Conservation (phyloP, 257 asterid species). For the Gentiana dahurica region DNA sequence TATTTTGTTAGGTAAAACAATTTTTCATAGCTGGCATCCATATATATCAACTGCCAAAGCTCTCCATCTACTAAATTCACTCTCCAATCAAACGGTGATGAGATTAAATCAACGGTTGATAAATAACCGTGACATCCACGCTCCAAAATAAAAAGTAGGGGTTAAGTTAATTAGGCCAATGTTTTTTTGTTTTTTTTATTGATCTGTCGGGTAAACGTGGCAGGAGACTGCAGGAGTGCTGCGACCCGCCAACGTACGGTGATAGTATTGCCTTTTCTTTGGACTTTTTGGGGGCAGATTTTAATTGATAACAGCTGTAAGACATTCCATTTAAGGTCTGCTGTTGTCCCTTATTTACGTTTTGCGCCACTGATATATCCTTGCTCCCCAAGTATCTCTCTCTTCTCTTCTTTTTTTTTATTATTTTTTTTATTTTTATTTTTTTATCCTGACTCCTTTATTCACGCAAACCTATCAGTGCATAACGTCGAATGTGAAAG, state of each 20-base stretch:
- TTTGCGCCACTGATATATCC: slow-evolving; percentile 24
- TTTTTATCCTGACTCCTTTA: not conserved
- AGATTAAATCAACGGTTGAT: not conserved
- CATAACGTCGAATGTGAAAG: no score
- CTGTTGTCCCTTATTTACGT: slow-evolving; percentile 6
- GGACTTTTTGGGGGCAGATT: slow-evolving; percentile 6
- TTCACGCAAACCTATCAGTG: no score
- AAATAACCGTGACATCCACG: slow-evolving; percentile 6
- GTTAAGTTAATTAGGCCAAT: no score
- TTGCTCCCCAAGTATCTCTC: slow-evolving; percentile 15
- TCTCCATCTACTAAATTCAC: not conserved
- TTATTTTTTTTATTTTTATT: no score
- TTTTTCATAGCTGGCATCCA: slow-evolving; percentile 9
- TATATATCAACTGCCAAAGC: not conserved
- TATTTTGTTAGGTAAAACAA: slow-evolving; percentile 10
- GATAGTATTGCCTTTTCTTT: slow-evolving; percentile 18
- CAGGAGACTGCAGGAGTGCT: slow-evolving; percentile 11
- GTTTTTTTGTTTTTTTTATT: not conserved
- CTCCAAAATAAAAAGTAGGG: fast-evolving
- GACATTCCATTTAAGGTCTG: slow-evolving; percentile 12
- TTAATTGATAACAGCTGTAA: slow-evolving; percentile 27
- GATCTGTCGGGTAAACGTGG: not conserved
- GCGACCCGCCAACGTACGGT: slow-evolving; percentile 36
- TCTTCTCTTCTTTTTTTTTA: not conserved
- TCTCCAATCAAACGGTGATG: no score